Base-by-base conservation (phyloP, 2,329 filamentous ascomycete species). In the Daldinia sp. region DNA sequence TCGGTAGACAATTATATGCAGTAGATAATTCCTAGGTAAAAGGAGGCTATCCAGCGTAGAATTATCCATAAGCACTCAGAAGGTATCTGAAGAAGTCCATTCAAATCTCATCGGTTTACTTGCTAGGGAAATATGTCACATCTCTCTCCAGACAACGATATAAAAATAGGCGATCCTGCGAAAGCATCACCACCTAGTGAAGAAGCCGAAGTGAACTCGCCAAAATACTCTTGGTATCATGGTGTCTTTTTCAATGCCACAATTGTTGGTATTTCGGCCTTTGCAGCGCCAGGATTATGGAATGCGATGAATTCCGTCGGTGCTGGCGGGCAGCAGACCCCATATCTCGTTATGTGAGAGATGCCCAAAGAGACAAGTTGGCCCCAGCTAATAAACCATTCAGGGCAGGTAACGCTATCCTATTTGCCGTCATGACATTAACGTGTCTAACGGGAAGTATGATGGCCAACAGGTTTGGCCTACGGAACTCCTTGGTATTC, bases 231-330 rank as follows among this genome's bases (percentile, higher is more conserved):
- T 18, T 63, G 60, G 60, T 57, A 57, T 20, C 60, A 53, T 23
- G 60, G 60, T n/a, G 60, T 63, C 20, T 57, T 56, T 13, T 63
- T 63, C 33, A 63, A 63, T 12, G 60, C 60, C 5, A 63, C 60
- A 6, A 50, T 63, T n/a, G 51, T 63, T 26, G 60, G 60, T 12
- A 63, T 63, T 42, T 57, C 60, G 15, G 51, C 60, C 3, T 63
- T 63, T 51, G 53, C 53, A n/a, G 53, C 60, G 4, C 42, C 60
- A 23, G 60, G 60, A 30, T 23, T 63, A 51, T 63, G 60, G 60
- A 63, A 63, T 35, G 60, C 60, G 10, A 63, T 63, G 60, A 63
- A 63, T 12, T 63, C 60, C 2, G 60, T 63, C 12, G 60, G 60
- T 37, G 60, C 51, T 41, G 53, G 60, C 1, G 60, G 60, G 5